Conservation (phyloP, 208 protist species). For the Wallacemonas sp. region DNA sequence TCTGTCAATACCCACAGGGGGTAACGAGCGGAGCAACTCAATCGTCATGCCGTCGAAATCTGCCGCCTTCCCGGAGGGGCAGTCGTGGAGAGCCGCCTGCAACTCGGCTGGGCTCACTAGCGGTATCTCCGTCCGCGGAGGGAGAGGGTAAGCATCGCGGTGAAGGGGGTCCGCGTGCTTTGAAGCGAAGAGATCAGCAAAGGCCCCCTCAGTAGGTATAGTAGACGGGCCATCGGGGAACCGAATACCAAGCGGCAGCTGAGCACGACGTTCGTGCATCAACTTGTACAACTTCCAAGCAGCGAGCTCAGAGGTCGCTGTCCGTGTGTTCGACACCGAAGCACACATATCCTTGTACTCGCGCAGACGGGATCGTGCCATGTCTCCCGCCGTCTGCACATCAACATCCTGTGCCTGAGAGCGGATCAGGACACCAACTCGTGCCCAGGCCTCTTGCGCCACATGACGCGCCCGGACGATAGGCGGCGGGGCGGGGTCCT, state of each 20-base stretch:
- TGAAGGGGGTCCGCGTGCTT: constrained; percentile 1
- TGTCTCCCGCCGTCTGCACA: not conserved
- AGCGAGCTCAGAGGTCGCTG: not conserved
- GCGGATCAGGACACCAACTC: not conserved
- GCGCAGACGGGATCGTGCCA: not conserved
- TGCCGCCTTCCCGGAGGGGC: not conserved
- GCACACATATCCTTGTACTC: not conserved
- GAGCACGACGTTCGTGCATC: not conserved
- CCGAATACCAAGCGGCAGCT: not conserved
- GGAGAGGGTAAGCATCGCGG: not conserved
- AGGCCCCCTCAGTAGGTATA: not conserved
- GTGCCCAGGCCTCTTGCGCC: not conserved
- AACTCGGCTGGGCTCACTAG: not conserved
- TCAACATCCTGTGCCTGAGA: not conserved
- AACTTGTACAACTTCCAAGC: not conserved
- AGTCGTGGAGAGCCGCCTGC: not conserved
- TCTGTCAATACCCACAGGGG: not conserved
- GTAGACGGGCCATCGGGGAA: not conserved
- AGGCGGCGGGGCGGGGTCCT: not conserved
- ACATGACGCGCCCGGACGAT: not conserved
- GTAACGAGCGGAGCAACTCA: not conserved
- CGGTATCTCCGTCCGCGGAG: not conserved
- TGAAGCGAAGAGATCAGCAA: not conserved
- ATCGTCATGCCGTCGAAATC: not conserved
- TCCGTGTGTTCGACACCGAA: not conserved